These are phyloP conservation scores for Pythium folliculosum DNA, from an alignment of 352 stramenopile genomes.

Conservation along the genomic window DNA sequence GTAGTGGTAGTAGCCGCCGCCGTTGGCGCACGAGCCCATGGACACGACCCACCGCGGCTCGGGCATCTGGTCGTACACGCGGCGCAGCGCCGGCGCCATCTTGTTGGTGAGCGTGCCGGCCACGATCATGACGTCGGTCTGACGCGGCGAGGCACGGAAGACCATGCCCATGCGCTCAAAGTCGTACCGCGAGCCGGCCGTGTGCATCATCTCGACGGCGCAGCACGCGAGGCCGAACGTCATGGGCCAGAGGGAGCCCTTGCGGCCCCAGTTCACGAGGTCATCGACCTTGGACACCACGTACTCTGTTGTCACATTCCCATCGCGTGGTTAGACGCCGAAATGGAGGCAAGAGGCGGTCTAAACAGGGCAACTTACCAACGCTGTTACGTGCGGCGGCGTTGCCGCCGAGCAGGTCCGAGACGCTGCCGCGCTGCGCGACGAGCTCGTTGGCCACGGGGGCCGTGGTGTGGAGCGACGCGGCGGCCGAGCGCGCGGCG, in stretches of 20 bases:
- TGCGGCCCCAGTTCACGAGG: conserved; percentile 98
- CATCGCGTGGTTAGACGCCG: not conserved
- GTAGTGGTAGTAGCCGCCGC: conserved; percentile 94
- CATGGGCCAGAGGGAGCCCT: conserved; percentile 98
- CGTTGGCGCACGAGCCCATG: conserved; percentile 99
- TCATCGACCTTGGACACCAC: conserved; percentile 97
- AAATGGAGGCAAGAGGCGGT: no score
- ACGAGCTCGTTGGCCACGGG: conserved; percentile 32
- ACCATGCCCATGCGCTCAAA: conserved; percentile 99
- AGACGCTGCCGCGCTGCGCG: conserved; percentile 60
- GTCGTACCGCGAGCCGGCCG: conserved; percentile 91
- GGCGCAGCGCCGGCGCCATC: conserved; percentile 97
- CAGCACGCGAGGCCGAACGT: conserved; percentile 99
- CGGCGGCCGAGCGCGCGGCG: conserved; percentile 26
- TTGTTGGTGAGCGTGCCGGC: conserved; percentile 99
- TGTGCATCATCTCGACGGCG: conserved; percentile 99
- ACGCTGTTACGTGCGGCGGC: conserved; percentile 74
- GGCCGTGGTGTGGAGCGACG: conserved; percentile 25
- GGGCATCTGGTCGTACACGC: conserved; percentile 99
- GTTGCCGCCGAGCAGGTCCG: conserved; percentile 70
- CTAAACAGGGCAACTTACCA: conserved; percentile 41
- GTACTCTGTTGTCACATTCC: conserved; percentile 85
- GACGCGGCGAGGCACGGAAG: conserved; percentile 94
- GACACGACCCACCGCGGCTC: conserved; percentile 98
- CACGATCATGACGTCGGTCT: conserved; percentile 99